phyloP scores from a whole-genome alignment of 108 stramenopile species.

The Discostella stelligeroides region DNA sequence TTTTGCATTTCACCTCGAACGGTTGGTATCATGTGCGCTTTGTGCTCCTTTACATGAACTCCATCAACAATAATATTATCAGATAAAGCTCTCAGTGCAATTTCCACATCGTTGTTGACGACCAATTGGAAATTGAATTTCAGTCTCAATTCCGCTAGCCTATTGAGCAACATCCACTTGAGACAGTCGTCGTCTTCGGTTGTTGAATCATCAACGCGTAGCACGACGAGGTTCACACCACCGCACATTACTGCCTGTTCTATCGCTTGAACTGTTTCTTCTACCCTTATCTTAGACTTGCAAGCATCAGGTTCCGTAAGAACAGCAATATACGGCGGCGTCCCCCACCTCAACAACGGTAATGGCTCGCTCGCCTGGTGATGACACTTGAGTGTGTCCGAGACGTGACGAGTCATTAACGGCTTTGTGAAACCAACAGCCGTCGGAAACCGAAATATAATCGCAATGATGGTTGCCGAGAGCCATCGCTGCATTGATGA shows the following conservation, averaged over 20 bases:
- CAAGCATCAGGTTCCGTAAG: conserved; percentile 83
- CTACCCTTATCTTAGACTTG: conserved; percentile 43
- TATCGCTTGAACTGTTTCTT: conserved; percentile 58
- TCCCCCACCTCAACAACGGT: conserved; percentile 20
- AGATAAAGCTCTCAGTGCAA: conserved; percentile 37
- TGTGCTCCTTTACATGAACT: conserved; percentile 78
- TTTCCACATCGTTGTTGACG: conserved; percentile 66
- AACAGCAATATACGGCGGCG: conserved; percentile 64
- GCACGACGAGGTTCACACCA: conserved; percentile 54
- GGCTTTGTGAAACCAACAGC: not conserved
- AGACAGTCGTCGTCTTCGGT: not conserved
- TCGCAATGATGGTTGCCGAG: not conserved
- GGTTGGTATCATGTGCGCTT: conserved; percentile 54
- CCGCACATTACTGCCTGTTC: conserved; percentile 46
- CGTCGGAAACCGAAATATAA: not conserved
- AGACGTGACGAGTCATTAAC: not conserved
- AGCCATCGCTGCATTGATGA: not conserved
- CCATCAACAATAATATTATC: conserved; percentile 54
- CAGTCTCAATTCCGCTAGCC: conserved; percentile 34
- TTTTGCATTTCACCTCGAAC: conserved; percentile 50
- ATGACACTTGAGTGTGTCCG: conserved; percentile 3
- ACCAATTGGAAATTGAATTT: conserved; percentile 46
- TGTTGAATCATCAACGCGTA: conserved; percentile 51
- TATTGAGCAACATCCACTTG: conserved; percentile 42
- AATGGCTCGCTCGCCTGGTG: not conserved